phyloP scores from a whole-genome alignment of 202 grass and related monocot genomes.

The Eragrostis tef region DNA sequence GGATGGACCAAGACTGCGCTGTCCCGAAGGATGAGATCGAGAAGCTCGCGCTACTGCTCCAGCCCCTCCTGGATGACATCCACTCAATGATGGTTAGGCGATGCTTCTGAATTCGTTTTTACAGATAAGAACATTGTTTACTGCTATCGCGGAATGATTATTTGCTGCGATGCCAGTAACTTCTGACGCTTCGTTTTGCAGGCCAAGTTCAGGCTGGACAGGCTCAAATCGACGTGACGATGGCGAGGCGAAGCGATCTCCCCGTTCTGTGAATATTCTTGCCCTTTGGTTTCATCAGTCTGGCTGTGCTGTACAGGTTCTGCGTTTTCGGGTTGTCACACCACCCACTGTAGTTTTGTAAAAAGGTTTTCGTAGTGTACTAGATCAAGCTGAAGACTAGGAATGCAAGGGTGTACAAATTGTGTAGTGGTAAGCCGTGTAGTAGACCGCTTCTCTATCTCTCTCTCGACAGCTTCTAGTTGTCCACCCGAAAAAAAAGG shows the following conservation, averaged over 20 bases:
- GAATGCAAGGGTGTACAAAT: too few species aligned
- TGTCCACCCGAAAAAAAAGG: too few species aligned
- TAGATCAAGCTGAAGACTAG: neutral
- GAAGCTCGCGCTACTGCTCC: conserved; percentile 50
- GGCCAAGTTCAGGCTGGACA: conserved; percentile 69
- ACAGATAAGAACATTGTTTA: neutral
- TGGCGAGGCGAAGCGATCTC: neutral
- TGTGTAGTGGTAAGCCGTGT: too few species aligned
- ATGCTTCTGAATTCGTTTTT: neutral
- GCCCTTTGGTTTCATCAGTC: conserved; percentile 11
- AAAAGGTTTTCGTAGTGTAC: conserved; percentile 13
- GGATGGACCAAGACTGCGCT: conserved; percentile 42
- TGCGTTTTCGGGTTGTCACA: neutral
- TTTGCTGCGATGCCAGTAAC: neutral
- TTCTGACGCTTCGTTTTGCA: conserved; percentile 33
- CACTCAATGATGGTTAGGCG: conserved; percentile 66
- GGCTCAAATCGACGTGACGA: conserved; percentile 78
- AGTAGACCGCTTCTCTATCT: too few species aligned
- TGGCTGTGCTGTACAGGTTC: conserved; percentile 29
- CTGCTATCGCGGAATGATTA: too few species aligned
- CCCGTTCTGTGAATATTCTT: conserved; percentile 32
- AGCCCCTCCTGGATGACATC: conserved; percentile 65
- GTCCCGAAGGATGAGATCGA: conserved; percentile 51
- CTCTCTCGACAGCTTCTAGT: too few species aligned
- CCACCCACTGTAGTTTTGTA: neutral